Conservation (phyloP, 2,329 filamentous ascomycete genomes). For the Chalaropsis thielavioides region DNA sequence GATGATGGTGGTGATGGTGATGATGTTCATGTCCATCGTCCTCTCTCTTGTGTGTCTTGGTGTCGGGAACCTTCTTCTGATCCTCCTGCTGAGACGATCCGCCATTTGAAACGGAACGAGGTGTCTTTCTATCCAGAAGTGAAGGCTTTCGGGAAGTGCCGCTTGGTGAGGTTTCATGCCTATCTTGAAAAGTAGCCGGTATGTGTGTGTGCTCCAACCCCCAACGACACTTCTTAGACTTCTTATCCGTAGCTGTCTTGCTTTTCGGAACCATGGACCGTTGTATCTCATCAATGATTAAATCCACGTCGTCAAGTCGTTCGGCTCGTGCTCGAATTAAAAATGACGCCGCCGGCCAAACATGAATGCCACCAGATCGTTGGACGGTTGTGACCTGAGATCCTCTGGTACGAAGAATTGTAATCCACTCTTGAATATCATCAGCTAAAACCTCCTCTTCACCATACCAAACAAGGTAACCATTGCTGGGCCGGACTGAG, state of each 20-base stretch:
- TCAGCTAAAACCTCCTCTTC: slow-evolving; percentile 64
- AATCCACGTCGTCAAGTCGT: slow-evolving; percentile 38
- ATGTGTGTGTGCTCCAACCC: neutral
- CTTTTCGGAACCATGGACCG: slow-evolving; percentile 5
- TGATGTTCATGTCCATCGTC: neutral
- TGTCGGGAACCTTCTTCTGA: neutral
- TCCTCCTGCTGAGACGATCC: neutral
- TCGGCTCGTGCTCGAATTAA: slow-evolving; percentile 36
- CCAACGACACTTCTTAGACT: slow-evolving; percentile 2
- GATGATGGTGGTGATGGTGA: neutral
- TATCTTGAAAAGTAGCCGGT: neutral
- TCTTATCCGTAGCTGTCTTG: neutral
- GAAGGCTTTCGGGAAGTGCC: neutral
- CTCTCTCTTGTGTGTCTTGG: neutral
- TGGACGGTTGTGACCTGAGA: slow-evolving; percentile 42
- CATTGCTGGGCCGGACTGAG: slow-evolving; percentile 36
- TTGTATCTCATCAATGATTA: slow-evolving; percentile 26
- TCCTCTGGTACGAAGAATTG: slow-evolving; percentile 22
- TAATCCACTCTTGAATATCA: slow-evolving; percentile 47
- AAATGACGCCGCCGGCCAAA: slow-evolving; percentile 63
- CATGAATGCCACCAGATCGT: slow-evolving; percentile 57
- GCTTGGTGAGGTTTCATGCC: neutral
- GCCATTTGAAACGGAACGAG: neutral
- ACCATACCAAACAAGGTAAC: slow-evolving; percentile 58
- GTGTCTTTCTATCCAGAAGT: neutral